phyloP scores from a whole-genome alignment of 2,329 filamentous ascomycete species.

The Beauveria sp. region DNA sequence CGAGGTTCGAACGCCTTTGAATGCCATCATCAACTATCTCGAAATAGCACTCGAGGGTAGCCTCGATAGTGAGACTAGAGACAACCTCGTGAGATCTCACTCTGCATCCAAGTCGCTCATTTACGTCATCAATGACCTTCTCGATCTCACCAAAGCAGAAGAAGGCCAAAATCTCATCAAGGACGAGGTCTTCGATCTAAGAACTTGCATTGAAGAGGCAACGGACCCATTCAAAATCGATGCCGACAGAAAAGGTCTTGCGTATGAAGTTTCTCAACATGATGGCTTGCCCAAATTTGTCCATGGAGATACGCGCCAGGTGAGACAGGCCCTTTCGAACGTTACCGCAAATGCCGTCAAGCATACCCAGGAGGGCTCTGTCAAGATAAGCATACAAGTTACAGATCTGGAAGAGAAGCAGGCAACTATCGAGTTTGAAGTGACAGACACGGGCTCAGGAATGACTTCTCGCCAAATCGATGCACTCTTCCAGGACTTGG shows the following conservation, averaged over 20 bases:
- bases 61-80: constrained; percentile 73
- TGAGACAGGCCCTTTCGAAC: constrained; percentile 79
- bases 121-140: constrained; percentile 86
- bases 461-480: constrained; percentile 59
- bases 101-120: constrained; percentile 89
- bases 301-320: constrained; percentile 68
- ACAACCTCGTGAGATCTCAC: constrained; percentile 77
- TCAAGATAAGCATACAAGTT: constrained; percentile 64
- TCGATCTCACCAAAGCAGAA: constrained; percentile 83
- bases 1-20: constrained; percentile 82
- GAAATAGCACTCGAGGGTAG: constrained; percentile 81
- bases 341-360: constrained; percentile 79
- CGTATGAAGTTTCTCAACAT: constrained; percentile 60
- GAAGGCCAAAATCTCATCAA: constrained; percentile 73
- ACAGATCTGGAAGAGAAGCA: constrained; percentile 43
- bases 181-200: constrained; percentile 71
- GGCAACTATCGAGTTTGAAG: constrained; percentile 64
- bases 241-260: constrained; percentile 65
- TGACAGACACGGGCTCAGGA: constrained; percentile 68
- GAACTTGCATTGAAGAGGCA: constrained; percentile 65
- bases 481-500: constrained; percentile 49
- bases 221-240: constrained; percentile 67
- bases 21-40: constrained; percentile 91
- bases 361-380: constrained; percentile 59
- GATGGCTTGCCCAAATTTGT: constrained; percentile 63